Conservation (phyloP, 2,329 filamentous ascomycete species). For the Fusarium guadeloupense region DNA sequence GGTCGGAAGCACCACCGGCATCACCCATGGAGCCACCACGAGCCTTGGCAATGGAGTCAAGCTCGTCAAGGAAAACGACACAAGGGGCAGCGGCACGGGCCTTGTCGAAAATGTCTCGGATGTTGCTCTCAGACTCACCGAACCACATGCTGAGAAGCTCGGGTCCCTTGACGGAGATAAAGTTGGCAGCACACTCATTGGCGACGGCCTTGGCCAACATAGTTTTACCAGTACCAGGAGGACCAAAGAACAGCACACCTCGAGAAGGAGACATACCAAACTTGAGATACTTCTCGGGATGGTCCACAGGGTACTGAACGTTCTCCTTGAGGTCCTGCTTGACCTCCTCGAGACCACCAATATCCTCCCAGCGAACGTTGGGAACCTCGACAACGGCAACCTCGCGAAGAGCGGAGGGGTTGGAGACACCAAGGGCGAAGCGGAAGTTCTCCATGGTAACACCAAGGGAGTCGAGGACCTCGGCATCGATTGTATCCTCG, state of each 20-base stretch:
- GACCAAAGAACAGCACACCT: slow-evolving; percentile 98
- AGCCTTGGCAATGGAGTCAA: slow-evolving; percentile 99
- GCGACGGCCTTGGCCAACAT: slow-evolving; percentile 99
- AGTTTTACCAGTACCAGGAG: slow-evolving; percentile 99
- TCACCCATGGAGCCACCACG: slow-evolving; percentile 96
- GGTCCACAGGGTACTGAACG: slow-evolving; percentile 98
- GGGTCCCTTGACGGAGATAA: slow-evolving; percentile 98
- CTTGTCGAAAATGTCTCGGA: slow-evolving; percentile 99
- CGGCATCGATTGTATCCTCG: slow-evolving; percentile 98
- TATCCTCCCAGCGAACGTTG: slow-evolving; percentile 99
- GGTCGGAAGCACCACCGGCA: slow-evolving; percentile 97
- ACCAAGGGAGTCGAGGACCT: slow-evolving; percentile 96
- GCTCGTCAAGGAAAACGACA: slow-evolving; percentile 97
- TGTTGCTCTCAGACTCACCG: slow-evolving; percentile 99
- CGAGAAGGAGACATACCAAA: slow-evolving; percentile 97
- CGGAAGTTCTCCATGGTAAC: slow-evolving; percentile 99
- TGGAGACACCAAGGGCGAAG: slow-evolving; percentile 96
- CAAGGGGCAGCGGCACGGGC: slow-evolving; percentile 97
- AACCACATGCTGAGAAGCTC: slow-evolving; percentile 99
- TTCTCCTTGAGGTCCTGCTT: slow-evolving; percentile 99
- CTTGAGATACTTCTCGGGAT: slow-evolving; percentile 99
- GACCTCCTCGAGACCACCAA: slow-evolving; percentile 97
- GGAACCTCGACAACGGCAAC: slow-evolving; percentile 99
- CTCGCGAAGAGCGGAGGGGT: slow-evolving; percentile 97
- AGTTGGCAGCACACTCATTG: slow-evolving; percentile 99